phyloP scores from a whole-genome alignment of 352 stramenopile genomes.

The Peronosclerospora sorghi region DNA sequence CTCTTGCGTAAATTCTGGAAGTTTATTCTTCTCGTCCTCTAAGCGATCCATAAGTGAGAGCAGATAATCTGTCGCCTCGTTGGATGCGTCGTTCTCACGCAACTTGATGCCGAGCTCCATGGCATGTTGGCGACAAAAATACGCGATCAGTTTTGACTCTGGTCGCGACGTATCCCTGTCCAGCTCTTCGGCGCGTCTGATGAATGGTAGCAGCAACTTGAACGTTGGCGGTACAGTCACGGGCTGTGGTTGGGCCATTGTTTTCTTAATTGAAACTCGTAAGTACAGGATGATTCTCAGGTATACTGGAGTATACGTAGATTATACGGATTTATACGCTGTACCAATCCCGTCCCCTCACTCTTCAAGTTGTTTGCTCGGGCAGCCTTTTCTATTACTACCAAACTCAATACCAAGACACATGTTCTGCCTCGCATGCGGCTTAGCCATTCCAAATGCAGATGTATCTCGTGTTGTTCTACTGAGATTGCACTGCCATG shows the following conservation, averaged over 20 bases:
- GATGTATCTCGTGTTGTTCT: too few species aligned
- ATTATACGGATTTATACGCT: too few species aligned
- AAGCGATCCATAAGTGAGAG: conserved; percentile 85
- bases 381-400: too few species aligned
- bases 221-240: conserved; percentile 87
- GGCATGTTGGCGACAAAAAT: conserved; percentile 86
- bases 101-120: conserved; percentile 86
- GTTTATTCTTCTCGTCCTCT: conserved; percentile 86
- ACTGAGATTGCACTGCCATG: too few species aligned
- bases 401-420: too few species aligned
- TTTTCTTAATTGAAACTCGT: too few species aligned
- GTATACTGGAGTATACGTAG: too few species aligned
- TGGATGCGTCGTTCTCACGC: conserved; percentile 59
- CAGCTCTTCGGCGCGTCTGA: conserved; percentile 91
- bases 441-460: too few species aligned
- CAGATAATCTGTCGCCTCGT: conserved; percentile 83
- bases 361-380: too few species aligned
- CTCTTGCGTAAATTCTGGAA: conserved; percentile 84
- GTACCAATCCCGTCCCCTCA: too few species aligned
- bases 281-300: too few species aligned
- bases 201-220: conserved; percentile 90
- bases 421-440: too few species aligned
- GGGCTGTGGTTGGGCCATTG: conserved; percentile 40
- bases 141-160: conserved; percentile 92
- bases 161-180: conserved; percentile 83